phyloP scores from a whole-genome alignment of 2,329 filamentous ascomycete genomes.

The Aspergillus chevalieri region DNA sequence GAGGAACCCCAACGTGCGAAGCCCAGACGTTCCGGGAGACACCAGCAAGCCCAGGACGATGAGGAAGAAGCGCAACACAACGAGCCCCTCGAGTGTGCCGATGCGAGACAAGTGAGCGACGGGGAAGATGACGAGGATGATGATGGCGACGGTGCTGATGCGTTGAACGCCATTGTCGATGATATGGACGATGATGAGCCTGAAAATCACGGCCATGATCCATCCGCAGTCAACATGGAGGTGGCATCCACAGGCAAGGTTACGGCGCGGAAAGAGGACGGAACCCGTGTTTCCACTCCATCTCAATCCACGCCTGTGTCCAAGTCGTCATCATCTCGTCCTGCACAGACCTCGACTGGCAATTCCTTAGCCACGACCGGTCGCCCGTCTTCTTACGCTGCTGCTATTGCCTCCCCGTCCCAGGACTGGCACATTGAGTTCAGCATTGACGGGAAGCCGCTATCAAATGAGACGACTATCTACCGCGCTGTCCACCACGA shows the following conservation, averaged over 20 bases:
- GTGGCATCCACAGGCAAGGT: conserved; percentile 80
- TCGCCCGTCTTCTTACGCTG: conserved; percentile 69
- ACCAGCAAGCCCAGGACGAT: conserved; percentile 48
- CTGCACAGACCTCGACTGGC: conserved; percentile 15
- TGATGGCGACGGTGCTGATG: conserved; percentile 49
- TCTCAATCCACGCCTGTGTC: conserved; percentile 52
- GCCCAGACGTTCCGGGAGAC: conserved; percentile 59
- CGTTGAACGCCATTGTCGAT: conserved; percentile 82
- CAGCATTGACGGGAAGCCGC: conserved; percentile 72
- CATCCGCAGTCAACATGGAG: conserved; percentile 86
- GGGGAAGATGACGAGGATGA: conserved; percentile 58
- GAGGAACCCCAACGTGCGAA: conserved; percentile 34
- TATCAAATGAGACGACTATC: conserved; percentile 88
- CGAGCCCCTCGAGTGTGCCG: conserved; percentile 80
- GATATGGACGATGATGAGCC: conserved; percentile 81
- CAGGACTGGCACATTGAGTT: conserved; percentile 99
- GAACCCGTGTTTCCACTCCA: conserved; percentile 77
- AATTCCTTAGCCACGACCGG: conserved; percentile 48
- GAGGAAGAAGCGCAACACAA: conserved; percentile 61
- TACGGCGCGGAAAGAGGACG: conserved; percentile 86
- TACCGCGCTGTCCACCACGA: conserved; percentile 85
- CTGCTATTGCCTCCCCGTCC: conserved; percentile 70
- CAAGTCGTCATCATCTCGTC: conserved; percentile 34
- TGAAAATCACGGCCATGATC: conserved; percentile 67
- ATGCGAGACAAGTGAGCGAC: conserved; percentile 77